Conservation (phyloP, 805 yeast genomes). For the Saccharomycopsis sp. region DNA sequence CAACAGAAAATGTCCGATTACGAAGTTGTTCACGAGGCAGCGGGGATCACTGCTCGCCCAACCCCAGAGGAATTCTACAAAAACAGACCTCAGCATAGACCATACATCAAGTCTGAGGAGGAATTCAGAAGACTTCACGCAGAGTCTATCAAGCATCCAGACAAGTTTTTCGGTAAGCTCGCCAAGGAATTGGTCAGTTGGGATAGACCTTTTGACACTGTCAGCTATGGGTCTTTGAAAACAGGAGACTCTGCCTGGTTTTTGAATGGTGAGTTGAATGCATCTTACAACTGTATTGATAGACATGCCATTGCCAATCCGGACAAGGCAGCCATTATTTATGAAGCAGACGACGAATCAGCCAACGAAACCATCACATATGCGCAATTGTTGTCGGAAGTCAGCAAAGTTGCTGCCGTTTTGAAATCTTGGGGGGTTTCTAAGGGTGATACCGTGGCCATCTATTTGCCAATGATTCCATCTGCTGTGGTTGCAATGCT, state of each 20-base stretch:
- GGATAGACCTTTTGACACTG: constrained; percentile 61
- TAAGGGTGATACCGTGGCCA: constrained; percentile 95
- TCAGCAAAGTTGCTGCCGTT: constrained; percentile 78
- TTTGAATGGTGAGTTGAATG: constrained; percentile 85
- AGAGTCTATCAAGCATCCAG: constrained; percentile 73
- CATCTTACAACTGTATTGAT: constrained; percentile 89
- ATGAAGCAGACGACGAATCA: constrained; percentile 87
- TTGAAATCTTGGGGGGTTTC: constrained; percentile 76
- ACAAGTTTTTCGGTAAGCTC: constrained; percentile 64
- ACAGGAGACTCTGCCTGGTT: constrained; percentile 91
- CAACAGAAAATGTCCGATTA: constrained; percentile 6
- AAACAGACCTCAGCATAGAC: constrained; percentile 49
- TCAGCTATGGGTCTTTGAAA: constrained; percentile 49
- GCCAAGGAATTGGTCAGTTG: constrained; percentile 70
- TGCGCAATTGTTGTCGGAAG: constrained; percentile 78
- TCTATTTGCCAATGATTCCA: constrained; percentile 95
- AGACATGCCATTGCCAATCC: constrained; percentile 89
- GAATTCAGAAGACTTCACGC: constrained; percentile 64
- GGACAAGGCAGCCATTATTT: constrained; percentile 72
- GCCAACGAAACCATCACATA: constrained; percentile 71
- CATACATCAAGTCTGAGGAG: constrained; percentile 51
- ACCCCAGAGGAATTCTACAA: constrained; percentile 48
- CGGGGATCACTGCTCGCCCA: constrained; percentile 37
- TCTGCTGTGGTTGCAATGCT: constrained; percentile 91
- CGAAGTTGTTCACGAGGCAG: constrained; percentile 53